Evolutionary conservation across 345 rosid genomes (phyloP), one percentile per base, ranked within the genome.

Genomic region (Lepidium didymum): DNA sequence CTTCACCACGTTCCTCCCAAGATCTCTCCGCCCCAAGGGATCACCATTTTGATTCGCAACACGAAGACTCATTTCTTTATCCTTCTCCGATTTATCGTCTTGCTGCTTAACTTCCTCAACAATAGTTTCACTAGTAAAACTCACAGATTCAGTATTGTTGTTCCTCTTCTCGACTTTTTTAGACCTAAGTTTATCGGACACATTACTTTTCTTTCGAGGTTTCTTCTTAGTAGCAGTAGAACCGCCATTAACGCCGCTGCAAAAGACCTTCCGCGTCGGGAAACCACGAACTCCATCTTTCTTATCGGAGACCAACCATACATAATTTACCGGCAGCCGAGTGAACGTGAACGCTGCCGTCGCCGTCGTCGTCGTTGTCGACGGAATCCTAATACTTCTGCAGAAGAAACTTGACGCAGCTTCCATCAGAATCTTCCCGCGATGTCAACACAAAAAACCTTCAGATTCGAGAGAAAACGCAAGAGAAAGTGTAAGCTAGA

Each of bases 11-110:
- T 70, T 66, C 83, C 80, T 88, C 50, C 98, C 97, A 41, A 93
- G 78, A 60, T 93, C 94, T 65, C 74, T 84, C 76, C 82, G 45
- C 7, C 98, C 98, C 42, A 93, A 71, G 0, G 98, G 98, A 62
- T 93, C 89, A 11, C 98, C 98, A 57, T 86, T 93, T 64, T 86
- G 92, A 73, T 82, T 38, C 79, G 85, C 71, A 69, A 57, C 51
- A 16, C 65, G 31, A 53, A 80, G 79, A 41, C 72, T 80, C 27
- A 69, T 6, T 5, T 70, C 59, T 51, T 69, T 73, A 5, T 64
- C 73, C 33, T 57, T 78, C 62, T 34, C 57, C 56, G 51, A 49
- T 53, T 59, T 55, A 27, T 43, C 44, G 7, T 41, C 62, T 4
- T 38, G 27, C 19, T 62, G 29, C 67, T 21, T 64, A 69, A 45